phyloP scores from a whole-genome alignment of 768 basidiomycete species.

The Termitomyces sp. region DNA sequence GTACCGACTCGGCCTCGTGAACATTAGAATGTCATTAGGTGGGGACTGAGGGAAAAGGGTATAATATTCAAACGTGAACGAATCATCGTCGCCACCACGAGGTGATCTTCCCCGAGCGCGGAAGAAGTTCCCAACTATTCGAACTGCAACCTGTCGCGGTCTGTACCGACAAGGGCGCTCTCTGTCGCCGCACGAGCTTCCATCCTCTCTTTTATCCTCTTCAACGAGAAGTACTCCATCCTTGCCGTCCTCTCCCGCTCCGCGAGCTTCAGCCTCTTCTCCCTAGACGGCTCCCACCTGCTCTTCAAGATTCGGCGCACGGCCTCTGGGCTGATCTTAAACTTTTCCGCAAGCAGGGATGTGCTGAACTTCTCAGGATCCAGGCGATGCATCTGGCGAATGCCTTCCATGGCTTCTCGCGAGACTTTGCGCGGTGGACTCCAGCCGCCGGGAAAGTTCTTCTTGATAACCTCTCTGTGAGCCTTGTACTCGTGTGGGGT shows the following conservation, averaged over 20 bases:
- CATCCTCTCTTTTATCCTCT: constrained; percentile 38
- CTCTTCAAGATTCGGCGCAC: constrained; percentile 77
- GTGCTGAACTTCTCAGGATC: constrained; percentile 66
- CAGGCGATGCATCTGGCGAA: constrained; percentile 61
- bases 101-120: constrained; percentile 12
- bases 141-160: constrained; percentile 38
- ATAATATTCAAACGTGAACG: constrained; percentile 4
- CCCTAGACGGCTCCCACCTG: constrained; percentile 60
- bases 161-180: constrained; percentile 17
- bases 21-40: neutral
- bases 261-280: constrained; percentile 45
- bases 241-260: constrained; percentile 47
- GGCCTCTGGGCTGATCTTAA: constrained; percentile 78
- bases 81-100: constrained; percentile 9
- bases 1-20: constrained; percentile 10
- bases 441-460: constrained; percentile 68
- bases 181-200: constrained; percentile 31
- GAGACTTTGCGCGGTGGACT: constrained; percentile 76
- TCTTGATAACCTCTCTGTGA: constrained; percentile 50
- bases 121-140: constrained; percentile 19
- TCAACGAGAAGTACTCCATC: constrained; percentile 33
- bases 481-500: constrained; percentile 47
- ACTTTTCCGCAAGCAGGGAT: constrained; percentile 67
- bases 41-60: neutral
- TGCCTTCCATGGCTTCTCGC: constrained; percentile 78